These are phyloP conservation scores for Ophiosphaerella korrae DNA, from an alignment of 2,329 filamentous ascomycete species.

Conservation along the genomic window DNA sequence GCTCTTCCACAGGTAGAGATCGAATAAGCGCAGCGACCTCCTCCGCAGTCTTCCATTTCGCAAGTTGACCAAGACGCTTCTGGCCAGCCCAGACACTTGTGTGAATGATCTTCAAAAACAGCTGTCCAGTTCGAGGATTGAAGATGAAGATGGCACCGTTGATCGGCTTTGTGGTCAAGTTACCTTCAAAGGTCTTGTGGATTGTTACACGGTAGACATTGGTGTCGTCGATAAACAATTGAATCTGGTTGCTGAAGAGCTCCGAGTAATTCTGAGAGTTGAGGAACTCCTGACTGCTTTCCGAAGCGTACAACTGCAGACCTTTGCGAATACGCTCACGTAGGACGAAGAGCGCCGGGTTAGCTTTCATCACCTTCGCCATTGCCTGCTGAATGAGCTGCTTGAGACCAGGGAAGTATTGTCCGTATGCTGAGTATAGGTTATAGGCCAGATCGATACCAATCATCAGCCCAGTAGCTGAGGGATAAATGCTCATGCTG, in stretches of 20 bases:
- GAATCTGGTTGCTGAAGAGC: conserved; percentile 97
- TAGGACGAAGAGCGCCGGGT: conserved; percentile 92
- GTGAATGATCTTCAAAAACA: conserved; percentile 99
- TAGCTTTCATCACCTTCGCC: conserved; percentile 99
- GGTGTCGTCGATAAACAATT: conserved; percentile 98
- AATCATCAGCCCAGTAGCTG: conserved; percentile 95
- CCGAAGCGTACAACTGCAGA: conserved; percentile 94
- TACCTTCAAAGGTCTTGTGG: conserved; percentile 99
- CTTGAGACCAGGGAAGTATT: conserved; percentile 98
- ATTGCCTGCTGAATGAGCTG: conserved; percentile 95
- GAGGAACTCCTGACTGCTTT: conserved; percentile 98
- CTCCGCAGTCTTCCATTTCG: conserved; percentile 99
- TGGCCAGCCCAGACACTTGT: conserved; percentile 99
- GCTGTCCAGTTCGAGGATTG: conserved; percentile 95
- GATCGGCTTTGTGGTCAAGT: conserved; percentile 98
- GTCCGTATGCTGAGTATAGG: conserved; percentile 94
- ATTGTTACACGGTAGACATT: conserved; percentile 99
- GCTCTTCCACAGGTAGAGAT: conserved; percentile 94
- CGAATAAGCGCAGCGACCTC: conserved; percentile 97
- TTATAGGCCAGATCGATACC: conserved; percentile 98
- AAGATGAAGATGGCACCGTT: conserved; percentile 99
- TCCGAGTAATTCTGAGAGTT: conserved; percentile 99
- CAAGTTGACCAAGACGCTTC: conserved; percentile 96
- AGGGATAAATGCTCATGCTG: conserved; percentile 98
- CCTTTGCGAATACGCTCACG: conserved; percentile 98